These are phyloP conservation scores for Termitomyces heimii DNA, from an alignment of 768 basidiomycete genomes.

Conservation along the genomic window DNA sequence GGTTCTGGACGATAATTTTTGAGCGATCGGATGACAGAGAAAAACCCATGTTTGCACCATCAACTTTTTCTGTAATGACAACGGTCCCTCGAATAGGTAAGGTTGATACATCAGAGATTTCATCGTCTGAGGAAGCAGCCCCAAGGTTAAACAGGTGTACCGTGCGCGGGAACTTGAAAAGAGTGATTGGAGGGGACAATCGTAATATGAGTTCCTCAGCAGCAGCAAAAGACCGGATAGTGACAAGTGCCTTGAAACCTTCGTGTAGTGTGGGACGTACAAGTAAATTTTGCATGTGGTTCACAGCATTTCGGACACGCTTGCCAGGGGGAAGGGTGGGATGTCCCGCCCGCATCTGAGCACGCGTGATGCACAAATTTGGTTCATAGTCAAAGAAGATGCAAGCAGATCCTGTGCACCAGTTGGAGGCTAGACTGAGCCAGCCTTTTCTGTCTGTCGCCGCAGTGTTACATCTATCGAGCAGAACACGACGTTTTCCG, in stretches of 20 bases:
- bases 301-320: constrained; percentile 48
- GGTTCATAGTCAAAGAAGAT: constrained; percentile 51
- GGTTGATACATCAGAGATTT: constrained; percentile 24
- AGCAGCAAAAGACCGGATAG: constrained; percentile 44
- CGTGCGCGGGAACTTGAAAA: constrained; percentile 59
- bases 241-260: constrained; percentile 46
- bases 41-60: constrained; percentile 65
- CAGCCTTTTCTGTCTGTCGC: constrained; percentile 40
- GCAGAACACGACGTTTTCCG: constrained; percentile 33
- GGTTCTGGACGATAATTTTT: constrained; percentile 51
- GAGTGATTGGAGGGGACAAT: constrained; percentile 33
- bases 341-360: constrained; percentile 52
- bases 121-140: constrained; percentile 48
- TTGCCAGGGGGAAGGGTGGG: constrained; percentile 52
- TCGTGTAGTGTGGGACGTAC: constrained; percentile 40
- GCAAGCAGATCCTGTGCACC: constrained; percentile 39
- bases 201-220: constrained; percentile 38
- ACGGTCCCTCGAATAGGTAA: constrained; percentile 23
- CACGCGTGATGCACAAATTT: constrained; percentile 44
- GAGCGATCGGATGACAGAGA: constrained; percentile 42
- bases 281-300: constrained; percentile 45
- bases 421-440: constrained; percentile 43
- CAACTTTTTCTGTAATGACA: constrained; percentile 58
- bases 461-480: constrained; percentile 55
- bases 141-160: constrained; percentile 55